These are phyloP conservation scores for Teratosphaeria gauchensis DNA, from an alignment of 2,329 filamentous ascomycete genomes.

Conservation along the genomic window DNA sequence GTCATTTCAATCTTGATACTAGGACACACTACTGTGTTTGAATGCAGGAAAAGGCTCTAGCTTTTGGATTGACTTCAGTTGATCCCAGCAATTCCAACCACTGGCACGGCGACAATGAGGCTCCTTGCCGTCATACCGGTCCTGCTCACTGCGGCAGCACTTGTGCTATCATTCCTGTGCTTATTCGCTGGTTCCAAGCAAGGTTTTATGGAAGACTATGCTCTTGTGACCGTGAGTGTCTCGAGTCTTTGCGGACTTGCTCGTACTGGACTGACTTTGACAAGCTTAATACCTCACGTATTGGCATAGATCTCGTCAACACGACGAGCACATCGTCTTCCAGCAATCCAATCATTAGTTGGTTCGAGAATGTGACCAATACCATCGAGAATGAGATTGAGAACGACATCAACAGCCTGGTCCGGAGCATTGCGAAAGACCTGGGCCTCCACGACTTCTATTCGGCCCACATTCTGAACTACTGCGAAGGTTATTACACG, in stretches of 20 bases:
- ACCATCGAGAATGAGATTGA: slow-evolving; percentile 33
- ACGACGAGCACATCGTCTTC: slow-evolving; percentile 12
- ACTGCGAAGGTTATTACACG: slow-evolving; percentile 44
- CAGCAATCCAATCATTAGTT: slow-evolving; percentile 19
- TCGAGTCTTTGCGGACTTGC: neutral
- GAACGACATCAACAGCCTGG: slow-evolving; percentile 28
- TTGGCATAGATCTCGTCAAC: slow-evolving; percentile 34
- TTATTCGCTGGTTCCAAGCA: slow-evolving; percentile 51
- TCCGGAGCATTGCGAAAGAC: slow-evolving; percentile 35
- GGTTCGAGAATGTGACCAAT: slow-evolving; percentile 24
- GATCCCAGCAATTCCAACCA: neutral
- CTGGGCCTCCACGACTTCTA: slow-evolving; percentile 54
- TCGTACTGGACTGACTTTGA: neutral
- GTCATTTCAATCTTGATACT: neutral
- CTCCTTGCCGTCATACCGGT: slow-evolving; percentile 11
- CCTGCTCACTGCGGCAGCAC: slow-evolving; percentile 38
- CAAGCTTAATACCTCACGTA: slow-evolving; percentile 45
- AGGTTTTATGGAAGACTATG: slow-evolving; percentile 47
- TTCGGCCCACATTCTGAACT: slow-evolving; percentile 50
- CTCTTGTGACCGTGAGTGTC: slow-evolving; percentile 39
- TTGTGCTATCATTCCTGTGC: slow-evolving; percentile 50
- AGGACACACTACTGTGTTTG: neutral
- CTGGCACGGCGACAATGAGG: slow-evolving; percentile 3
- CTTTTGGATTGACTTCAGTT: neutral
- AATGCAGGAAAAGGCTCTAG: neutral